Percentiles rank a stretch among this genome's conserved stretches.
phyloP scores from a whole-genome alignment of 1,284 basidiomycete genomes.

The Porogramme epimiltina region DNA sequence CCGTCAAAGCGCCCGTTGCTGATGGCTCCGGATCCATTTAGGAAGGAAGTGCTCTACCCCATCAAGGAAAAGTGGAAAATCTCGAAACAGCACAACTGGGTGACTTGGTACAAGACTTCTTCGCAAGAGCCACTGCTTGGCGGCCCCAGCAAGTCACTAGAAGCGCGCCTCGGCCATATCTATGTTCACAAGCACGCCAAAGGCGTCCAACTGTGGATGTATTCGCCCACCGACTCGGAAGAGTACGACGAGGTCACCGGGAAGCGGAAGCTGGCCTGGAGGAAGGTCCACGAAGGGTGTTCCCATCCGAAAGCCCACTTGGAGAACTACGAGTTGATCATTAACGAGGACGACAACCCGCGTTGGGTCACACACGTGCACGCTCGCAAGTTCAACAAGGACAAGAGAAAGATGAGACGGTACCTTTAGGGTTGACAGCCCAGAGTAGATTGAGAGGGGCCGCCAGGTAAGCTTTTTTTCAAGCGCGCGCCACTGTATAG shows the following conservation, averaged over 20 bases:
- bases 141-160: not conserved
- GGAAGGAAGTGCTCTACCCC: not conserved
- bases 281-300: not conserved
- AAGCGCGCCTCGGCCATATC: not conserved
- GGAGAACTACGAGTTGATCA: not conserved
- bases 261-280: not conserved
- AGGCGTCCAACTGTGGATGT: not conserved
- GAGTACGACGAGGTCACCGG: too few relatives aligned
- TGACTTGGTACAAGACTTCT: not conserved
- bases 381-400: not conserved
- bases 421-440: too few relatives aligned
- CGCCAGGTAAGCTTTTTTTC: too few relatives aligned
- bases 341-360: not conserved
- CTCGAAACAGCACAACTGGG: not conserved
- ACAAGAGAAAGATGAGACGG: not conserved
- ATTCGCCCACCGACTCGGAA: too few relatives aligned
- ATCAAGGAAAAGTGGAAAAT: not conserved
- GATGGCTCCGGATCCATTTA: too few relatives aligned
- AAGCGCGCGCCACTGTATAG: too few relatives aligned
- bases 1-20: too few relatives aligned
- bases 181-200: not conserved
- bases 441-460: too few relatives aligned
- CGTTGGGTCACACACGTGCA: not conserved
- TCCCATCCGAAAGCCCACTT: not conserved
- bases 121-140: not conserved